Evolutionary conservation across 768 basidiomycete genomes (phyloP), one percentile per base, ranked within the genome.

Genomic region (Boletus sp.): DNA sequence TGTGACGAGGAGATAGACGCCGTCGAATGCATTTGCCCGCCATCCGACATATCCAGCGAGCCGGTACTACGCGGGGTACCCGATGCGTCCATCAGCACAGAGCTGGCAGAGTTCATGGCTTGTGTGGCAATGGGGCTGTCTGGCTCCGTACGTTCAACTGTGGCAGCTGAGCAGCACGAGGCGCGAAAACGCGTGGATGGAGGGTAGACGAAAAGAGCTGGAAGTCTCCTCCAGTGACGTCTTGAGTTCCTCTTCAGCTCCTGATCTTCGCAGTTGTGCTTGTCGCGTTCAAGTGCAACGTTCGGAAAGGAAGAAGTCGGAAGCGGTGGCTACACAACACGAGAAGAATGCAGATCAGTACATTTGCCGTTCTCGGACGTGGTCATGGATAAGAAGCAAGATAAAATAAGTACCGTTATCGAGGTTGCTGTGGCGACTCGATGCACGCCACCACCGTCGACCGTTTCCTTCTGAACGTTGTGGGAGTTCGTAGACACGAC

Each of bases 341-440:
- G 37, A 61, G 33, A 48, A 58, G 20, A 39, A 39, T 6, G 58
- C 14, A 50, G 39, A 58, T 71, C 51, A 73, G 68, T 51, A 55
- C 42, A 45, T 42, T 49, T 54, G 47, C 61, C 55, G 55, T 60
- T 67, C 52, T 41, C 42, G 50, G 52, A 57, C 40, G 55, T 52
- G 42, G 48, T 35, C 49, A 50, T 50, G 54, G 32, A 61, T 24
- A 45, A 58, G 59, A 60, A 66, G 58, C 39, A 46, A 50, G 58
- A 61, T 60, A 55, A 60, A 59, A 55, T 48, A 65, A 62, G 63
- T 69, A 71, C 70, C 70, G 67, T 65, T 67, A 63, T 63, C 61
- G 67, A 62, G 55, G 59, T 68, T 68, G 63, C 60, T 53, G 53
- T 58, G 58, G 46, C 56, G 47, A 70, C 68, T 61, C 65, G 64